Conservation (phyloP, 2,329 filamentous ascomycete species). For the Ophiostoma ulmi region DNA sequence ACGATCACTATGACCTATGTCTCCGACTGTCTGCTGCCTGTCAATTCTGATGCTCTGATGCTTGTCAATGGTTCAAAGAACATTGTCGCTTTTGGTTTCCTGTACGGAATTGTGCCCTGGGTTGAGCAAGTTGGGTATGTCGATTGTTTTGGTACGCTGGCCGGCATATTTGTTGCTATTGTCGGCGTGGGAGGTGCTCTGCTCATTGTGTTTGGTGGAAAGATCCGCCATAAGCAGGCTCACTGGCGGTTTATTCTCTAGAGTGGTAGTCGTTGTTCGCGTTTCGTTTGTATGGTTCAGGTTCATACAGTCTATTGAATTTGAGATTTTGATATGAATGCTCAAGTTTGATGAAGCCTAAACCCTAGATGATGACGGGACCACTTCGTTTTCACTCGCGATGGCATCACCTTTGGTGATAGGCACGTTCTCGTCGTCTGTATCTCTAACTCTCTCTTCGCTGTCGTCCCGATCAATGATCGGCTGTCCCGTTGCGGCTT, state of each 20-base stretch:
- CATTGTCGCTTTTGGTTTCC: conserved; percentile 44
- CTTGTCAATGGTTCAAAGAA: conserved; percentile 40
- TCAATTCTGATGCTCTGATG: conserved; percentile 34
- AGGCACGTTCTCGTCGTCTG: neutral
- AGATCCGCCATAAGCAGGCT: conserved; percentile 4
- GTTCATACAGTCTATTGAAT: too few species aligned
- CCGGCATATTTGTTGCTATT: neutral
- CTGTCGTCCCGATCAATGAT: neutral
- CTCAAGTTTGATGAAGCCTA: too few species aligned
- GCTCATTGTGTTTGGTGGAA: neutral
- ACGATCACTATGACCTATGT: conserved; percentile 44
- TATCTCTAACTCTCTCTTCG: neutral
- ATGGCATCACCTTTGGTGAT: neutral
- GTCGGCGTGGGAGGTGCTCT: neutral
- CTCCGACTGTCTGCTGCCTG: conserved; percentile 33
- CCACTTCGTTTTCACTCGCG: neutral
- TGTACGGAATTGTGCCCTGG: conserved; percentile 44
- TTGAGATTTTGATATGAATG: neutral
- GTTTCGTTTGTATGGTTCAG: neutral
- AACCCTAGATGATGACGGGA: neutral
- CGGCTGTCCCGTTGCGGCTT: neutral
- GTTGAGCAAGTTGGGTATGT: conserved; percentile 22
- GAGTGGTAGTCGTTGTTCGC: neutral
- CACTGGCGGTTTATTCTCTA: neutral
- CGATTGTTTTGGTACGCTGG: neutral